Conservation (phyloP, 768 basidiomycete genomes). For the Pisolithus albus region DNA sequence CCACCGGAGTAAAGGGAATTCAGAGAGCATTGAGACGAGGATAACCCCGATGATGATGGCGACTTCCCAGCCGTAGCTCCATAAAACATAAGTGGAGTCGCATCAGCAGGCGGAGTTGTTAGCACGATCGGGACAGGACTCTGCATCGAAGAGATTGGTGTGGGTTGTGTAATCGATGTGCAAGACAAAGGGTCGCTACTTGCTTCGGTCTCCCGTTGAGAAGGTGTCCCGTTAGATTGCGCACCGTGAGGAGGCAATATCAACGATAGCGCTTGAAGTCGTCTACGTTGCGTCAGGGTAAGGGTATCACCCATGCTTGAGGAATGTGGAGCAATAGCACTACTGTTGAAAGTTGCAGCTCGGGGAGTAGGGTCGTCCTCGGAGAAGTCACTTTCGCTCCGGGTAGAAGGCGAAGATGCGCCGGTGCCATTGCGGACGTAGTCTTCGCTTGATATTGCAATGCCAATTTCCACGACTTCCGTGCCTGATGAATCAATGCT, state of each 20-base stretch:
- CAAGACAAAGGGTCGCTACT: neutral
- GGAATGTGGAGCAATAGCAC: neutral
- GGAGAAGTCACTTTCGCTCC: constrained; percentile 1
- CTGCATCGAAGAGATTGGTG: neutral
- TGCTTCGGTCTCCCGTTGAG: neutral
- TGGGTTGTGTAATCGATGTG: neutral
- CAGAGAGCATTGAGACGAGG: constrained; percentile 1
- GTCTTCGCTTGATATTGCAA: neutral
- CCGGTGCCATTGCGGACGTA: constrained; percentile 4
- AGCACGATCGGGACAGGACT: neutral
- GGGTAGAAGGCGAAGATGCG: constrained; percentile 4
- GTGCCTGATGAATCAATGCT: neutral
- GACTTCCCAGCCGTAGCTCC: neutral
- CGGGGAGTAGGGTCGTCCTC: constrained; percentile 24
- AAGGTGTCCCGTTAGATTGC: constrained; percentile 15
- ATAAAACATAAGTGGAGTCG: neutral
- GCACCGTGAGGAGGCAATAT: constrained; percentile 14
- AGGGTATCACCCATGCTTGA: neutral
- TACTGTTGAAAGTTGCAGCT: constrained; percentile 13
- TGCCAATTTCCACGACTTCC: constrained; percentile 1
- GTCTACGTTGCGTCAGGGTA: constrained; percentile 1
- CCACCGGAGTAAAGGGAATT: constrained; percentile 14
- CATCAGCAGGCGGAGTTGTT: neutral
- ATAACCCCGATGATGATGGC: neutral
- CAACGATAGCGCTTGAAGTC: constrained; percentile 10